Evolutionary conservation across 2,329 filamentous ascomycete genomes (phyloP).

Genomic region (Chaetomiaceae sp.): DNA sequence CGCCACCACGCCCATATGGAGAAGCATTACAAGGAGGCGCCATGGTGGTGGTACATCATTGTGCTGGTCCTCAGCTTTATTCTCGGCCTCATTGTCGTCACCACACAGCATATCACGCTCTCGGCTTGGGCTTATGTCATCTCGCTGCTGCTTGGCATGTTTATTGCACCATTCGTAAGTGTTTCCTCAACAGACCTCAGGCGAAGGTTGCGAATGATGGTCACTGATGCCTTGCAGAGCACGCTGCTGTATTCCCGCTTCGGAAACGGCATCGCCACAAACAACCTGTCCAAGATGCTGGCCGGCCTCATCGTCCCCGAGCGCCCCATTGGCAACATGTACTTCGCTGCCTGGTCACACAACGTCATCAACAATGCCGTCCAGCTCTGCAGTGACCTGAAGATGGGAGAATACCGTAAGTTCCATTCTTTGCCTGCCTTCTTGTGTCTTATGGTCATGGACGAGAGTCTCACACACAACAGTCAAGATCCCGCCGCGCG

Average conservation of each 20-base stretch:
- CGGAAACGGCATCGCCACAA: constrained; percentile 55
- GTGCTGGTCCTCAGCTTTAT: constrained; percentile 43
- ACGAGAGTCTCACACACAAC: neutral
- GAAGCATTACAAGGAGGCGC: constrained; percentile 48
- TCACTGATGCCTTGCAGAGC: constrained; percentile 36
- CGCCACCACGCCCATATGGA: constrained; percentile 50
- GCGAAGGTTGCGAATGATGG: neutral
- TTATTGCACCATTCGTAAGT: constrained; percentile 49
- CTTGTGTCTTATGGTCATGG: neutral
- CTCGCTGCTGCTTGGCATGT: constrained; percentile 38
- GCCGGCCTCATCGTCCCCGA: constrained; percentile 48
- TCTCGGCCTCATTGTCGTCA: constrained; percentile 43
- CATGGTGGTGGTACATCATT: constrained; percentile 44
- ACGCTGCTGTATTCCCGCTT: constrained; percentile 48
- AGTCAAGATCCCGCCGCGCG: constrained; percentile 52
- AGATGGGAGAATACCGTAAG: constrained; percentile 55
- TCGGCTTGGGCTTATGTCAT: constrained; percentile 46
- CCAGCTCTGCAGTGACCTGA: constrained; percentile 49
- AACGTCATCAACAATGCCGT: constrained; percentile 50
- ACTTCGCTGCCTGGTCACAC: constrained; percentile 56
- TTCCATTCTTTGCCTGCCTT: neutral
- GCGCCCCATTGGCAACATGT: constrained; percentile 53
- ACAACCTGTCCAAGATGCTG: constrained; percentile 55
- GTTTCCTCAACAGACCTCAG: neutral
- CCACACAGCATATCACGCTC: constrained; percentile 44